A percentile compares a stretch with the other conserved stretches of the same genome.
These are phyloP conservation scores for Staphylotrichum longicolle DNA, from an alignment of 495 filamentous ascomycete genomes.

Conservation along the genomic window DNA sequence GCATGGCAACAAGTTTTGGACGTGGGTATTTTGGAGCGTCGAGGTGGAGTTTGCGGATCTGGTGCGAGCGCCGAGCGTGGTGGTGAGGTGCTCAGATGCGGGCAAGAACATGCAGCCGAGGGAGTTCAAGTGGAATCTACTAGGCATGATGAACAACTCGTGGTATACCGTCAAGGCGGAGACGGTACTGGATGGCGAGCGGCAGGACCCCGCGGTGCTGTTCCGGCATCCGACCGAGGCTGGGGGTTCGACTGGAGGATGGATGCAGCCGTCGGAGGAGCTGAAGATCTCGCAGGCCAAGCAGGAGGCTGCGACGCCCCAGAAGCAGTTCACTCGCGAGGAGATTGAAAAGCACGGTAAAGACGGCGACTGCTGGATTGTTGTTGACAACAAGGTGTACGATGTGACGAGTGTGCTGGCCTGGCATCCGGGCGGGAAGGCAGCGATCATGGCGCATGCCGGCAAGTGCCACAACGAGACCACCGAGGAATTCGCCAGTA, in stretches of 20 bases:
- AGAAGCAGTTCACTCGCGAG: conserved; percentile 23
- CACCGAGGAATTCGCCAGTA: conserved; percentile 16
- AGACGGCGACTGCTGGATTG: conserved; percentile 65
- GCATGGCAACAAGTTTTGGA: conserved; percentile 22
- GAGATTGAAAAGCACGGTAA: conserved; percentile 63
- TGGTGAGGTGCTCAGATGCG: conserved; percentile 13
- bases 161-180: conserved; percentile 22
- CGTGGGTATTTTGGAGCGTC: conserved; percentile 22
- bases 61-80: conserved; percentile 12
- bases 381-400: conserved; percentile 70
- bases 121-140: conserved; percentile 13
- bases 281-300: conserved; percentile 14
- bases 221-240: conserved; percentile 23
- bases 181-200: background rate
- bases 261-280: conserved; percentile 23
- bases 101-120: conserved; percentile 19
- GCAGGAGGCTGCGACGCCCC: conserved; percentile 2
- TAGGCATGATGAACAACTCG: conserved; percentile 25
- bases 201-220: background rate
- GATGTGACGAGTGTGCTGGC: conserved; percentile 69
- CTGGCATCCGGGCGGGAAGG: conserved; percentile 67
- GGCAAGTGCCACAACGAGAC: conserved; percentile 19
- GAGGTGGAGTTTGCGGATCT: conserved; percentile 19
- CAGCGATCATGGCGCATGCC: conserved; percentile 29
- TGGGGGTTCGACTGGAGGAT: conserved; percentile 10